Conservation (phyloP, 306 rosid species). For the Sicyos edulis region DNA sequence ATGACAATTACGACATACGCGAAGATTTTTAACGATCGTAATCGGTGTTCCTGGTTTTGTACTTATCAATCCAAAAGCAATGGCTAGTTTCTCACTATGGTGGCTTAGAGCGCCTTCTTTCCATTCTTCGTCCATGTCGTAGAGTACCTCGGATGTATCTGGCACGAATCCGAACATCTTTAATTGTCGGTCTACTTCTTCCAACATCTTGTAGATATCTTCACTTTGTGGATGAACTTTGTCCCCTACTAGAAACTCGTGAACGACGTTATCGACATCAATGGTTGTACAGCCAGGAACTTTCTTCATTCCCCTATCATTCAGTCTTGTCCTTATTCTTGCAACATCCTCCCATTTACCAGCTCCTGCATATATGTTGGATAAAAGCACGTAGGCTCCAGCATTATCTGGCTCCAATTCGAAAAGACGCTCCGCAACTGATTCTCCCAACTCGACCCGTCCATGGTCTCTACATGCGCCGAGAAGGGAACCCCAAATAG, state of each 20-base stretch:
- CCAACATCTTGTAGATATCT: conserved; percentile 49
- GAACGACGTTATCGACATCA: conserved; percentile 46
- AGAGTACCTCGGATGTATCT: too few species aligned
- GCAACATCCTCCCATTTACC: conserved; percentile 85
- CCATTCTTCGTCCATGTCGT: too few species aligned
- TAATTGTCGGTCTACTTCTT: conserved; percentile 57
- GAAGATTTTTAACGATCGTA: conserved; percentile 75
- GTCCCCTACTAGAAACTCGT: conserved; percentile 42
- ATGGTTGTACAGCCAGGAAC: conserved; percentile 82
- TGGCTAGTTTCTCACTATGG: too few species aligned
- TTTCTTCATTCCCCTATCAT: conserved; percentile 75
- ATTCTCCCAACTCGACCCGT: conserved; percentile 36
- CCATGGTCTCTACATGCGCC: conserved; percentile 3
- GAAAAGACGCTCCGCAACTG: conserved; percentile 52
- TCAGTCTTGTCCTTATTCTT: conserved; percentile 58
- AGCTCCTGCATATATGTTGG: conserved; percentile 75
- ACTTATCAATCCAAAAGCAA: too few species aligned
- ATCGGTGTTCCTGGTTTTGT: conserved; percentile 31
- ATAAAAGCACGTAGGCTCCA: conserved; percentile 62
- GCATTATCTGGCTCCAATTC: conserved; percentile 64
- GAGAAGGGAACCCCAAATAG: too few species aligned
- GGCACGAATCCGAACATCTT: conserved; percentile 1
- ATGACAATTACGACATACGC: conserved; percentile 80
- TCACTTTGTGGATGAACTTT: conserved; percentile 51
- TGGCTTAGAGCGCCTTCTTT: too few species aligned